These are phyloP conservation scores for Colletotrichum camelliae DNA, from an alignment of 2,329 filamentous ascomycete genomes.

Conservation along the genomic window DNA sequence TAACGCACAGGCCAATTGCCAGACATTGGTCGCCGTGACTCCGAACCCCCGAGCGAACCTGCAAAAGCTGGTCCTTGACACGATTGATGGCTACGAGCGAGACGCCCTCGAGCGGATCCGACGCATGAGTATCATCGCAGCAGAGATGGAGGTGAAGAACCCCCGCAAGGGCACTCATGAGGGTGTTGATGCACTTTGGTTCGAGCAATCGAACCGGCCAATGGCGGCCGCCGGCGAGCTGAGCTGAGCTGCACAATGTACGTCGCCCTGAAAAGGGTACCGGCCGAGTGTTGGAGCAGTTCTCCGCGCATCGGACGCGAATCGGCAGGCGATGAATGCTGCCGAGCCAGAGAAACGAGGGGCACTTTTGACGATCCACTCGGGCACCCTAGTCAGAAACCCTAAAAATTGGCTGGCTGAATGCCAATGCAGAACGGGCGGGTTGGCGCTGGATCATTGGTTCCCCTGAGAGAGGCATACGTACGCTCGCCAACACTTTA, in stretches of 20 bases:
- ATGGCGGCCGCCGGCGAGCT: slow-evolving; percentile 10
- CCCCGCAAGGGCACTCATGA: slow-evolving; percentile 8
- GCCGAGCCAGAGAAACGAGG: slow-evolving; percentile 2
- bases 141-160: slow-evolving; percentile 73
- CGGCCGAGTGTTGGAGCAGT: slow-evolving; percentile 7
- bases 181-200: slow-evolving; percentile 38
- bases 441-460: slow-evolving; percentile 8
- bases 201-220: slow-evolving; percentile 29
- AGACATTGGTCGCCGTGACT: slow-evolving; percentile 77
- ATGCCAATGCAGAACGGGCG: slow-evolving; percentile 4
- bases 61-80: slow-evolving; percentile 72
- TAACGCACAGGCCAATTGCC: slow-evolving; percentile 8
- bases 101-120: slow-evolving; percentile 79
- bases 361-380: slow-evolving; percentile 13
- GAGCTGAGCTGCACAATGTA: slow-evolving; percentile 5
- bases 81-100: slow-evolving; percentile 74
- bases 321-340: background rate
- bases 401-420: slow-evolving; percentile 5
- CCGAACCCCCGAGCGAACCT: slow-evolving; percentile 71
- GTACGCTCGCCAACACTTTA: slow-evolving; percentile 10
- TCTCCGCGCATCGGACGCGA: slow-evolving; percentile 15
- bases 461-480: slow-evolving; percentile 6
- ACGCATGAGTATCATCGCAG: slow-evolving; percentile 76
- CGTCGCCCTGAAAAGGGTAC: background rate
- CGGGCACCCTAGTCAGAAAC: slow-evolving; percentile 12